Evolutionary conservation across 768 basidiomycete genomes (phyloP).

Genomic region (Tulasnella sp.): DNA sequence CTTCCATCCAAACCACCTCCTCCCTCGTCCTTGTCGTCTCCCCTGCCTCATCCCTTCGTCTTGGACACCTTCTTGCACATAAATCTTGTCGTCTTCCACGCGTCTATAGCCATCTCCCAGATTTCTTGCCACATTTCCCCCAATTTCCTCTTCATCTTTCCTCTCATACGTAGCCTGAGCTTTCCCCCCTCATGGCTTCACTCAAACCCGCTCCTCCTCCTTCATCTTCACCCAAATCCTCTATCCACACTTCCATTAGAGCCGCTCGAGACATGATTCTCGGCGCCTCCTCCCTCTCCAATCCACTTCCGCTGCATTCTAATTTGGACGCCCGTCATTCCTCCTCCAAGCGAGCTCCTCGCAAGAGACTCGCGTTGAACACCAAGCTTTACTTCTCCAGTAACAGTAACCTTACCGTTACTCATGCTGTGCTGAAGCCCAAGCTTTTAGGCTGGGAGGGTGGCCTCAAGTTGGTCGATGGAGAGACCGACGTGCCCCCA

Average conservation of each 20-base stretch:
- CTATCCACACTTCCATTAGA: background rate
- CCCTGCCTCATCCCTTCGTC: background rate
- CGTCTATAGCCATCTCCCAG: background rate
- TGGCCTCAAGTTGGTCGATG: background rate
- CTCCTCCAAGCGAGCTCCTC: background rate
- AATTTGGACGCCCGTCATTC: background rate
- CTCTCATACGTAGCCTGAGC: background rate
- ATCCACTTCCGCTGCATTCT: background rate
- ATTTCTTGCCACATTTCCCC: background rate
- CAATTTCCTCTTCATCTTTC: background rate
- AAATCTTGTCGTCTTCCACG: background rate
- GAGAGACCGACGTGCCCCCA: background rate
- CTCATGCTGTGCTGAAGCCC: background rate
- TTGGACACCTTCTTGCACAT: background rate
- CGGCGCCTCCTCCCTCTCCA: background rate
- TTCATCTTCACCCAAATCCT: background rate
- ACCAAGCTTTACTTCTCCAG: background rate
- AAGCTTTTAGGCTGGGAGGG: constrained; percentile 1
- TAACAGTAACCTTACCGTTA: background rate
- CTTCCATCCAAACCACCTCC: background rate
- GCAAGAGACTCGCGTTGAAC: background rate
- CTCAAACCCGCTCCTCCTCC: background rate
- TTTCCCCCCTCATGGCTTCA: background rate
- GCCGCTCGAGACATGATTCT: background rate
- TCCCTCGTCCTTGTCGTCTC: background rate